These are phyloP conservation scores for Psilocybe tampanensis DNA, from an alignment of 768 basidiomycete genomes.

Conservation along the genomic window DNA sequence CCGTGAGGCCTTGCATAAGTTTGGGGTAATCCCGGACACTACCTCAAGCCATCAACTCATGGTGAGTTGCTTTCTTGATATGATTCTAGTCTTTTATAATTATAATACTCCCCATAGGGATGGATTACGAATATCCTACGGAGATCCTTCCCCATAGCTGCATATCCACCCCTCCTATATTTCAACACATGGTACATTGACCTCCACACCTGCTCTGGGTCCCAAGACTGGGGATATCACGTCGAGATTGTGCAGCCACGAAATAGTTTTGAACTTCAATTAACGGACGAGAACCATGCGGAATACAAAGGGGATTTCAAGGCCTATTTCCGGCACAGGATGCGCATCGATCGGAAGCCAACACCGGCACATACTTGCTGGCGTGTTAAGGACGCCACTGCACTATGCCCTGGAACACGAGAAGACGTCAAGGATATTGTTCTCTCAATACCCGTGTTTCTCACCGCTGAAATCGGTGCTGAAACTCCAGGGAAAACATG, in stretches of 20 bases:
- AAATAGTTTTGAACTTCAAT: background rate
- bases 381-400: slow-evolving; percentile 14
- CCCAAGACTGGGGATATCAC: background rate
- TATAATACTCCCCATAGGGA: too few species aligned
- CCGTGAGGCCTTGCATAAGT: background rate
- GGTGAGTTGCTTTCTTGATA: background rate
- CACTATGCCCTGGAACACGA: slow-evolving; percentile 17
- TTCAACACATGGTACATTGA: background rate
- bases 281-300: background rate
- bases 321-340: background rate
- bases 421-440: slow-evolving; percentile 15
- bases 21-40: background rate
- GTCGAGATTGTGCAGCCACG: background rate
- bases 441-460: slow-evolving; percentile 23
- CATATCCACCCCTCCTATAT: background rate
- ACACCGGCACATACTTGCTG: slow-evolving; percentile 6
- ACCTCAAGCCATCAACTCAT: background rate
- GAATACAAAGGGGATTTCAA: background rate
- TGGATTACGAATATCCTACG: background rate
- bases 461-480: slow-evolving; percentile 16
- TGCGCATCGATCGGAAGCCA: background rate
- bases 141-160: background rate
- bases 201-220: background rate
- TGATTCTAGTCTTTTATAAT: too few species aligned
- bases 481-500: background rate